Evolutionary conservation across 768 basidiomycete species (phyloP).

Genomic region (Russula griseocarnosa): DNA sequence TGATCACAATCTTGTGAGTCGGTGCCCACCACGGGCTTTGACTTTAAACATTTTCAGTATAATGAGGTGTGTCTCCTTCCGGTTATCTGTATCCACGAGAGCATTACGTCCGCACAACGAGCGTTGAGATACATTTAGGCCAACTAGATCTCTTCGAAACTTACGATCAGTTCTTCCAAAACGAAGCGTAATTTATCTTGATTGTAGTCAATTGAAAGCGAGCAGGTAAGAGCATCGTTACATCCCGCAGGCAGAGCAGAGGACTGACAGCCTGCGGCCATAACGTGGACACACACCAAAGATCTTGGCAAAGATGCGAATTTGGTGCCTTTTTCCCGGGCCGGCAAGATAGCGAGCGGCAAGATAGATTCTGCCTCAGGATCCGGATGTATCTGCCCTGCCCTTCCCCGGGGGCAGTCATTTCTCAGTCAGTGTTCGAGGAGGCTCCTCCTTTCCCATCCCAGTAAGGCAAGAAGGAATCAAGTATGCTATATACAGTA

Average conservation of each 20-base stretch:
- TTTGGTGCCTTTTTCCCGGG: neutral
- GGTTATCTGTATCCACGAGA: neutral
- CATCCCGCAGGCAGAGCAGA: neutral
- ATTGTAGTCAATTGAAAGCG: neutral
- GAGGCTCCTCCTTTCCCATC: no score
- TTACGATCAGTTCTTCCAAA: neutral
- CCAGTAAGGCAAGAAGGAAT: no score
- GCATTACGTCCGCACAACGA: slow-evolving; percentile 16
- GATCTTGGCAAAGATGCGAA: neutral
- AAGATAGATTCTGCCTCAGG: no score
- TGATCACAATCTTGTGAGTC: neutral
- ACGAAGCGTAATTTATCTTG: neutral
- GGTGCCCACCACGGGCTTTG: neutral
- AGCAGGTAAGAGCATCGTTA: neutral
- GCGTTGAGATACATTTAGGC: neutral
- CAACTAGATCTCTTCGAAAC: neutral
- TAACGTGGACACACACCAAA: neutral
- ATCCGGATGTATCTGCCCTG: no score
- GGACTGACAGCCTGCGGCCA: neutral
- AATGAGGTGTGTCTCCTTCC: neutral
- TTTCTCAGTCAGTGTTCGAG: no score
- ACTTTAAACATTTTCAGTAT: slow-evolving; percentile 1
- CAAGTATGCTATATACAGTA: no score
- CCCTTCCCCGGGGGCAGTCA: no score
- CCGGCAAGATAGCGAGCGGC: no score